Evolutionary conservation across 441 rosid species (phyloP), one percentile per base, ranked within the genome.

Genomic region (Pelargonium myrrhifolium): DNA sequence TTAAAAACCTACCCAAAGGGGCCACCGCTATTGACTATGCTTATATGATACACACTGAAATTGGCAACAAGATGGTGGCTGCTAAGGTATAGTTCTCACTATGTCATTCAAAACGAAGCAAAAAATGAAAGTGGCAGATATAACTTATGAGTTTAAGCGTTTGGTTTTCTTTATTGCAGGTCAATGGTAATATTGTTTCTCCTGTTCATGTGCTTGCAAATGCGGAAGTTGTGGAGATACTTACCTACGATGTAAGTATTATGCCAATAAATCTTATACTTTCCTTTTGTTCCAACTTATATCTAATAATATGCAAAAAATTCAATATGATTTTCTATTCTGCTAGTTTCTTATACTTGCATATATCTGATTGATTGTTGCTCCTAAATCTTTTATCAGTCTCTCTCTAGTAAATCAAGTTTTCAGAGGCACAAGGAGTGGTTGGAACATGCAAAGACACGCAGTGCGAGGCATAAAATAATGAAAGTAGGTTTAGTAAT

Each of bases 151-250:
- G 59, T 53, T 35, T 59, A 37, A 56, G 26, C 72, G 22, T 47
- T 35, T 14, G 64, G 15, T 47, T 74, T 71, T 75, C 65, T 73
- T 61, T 37, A 56, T 55, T 69, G 74, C 87, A 90, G 96, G 99
- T 93, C 78, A 93, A 93, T 71, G 97, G 96, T 64, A 94, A 91
- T 88, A 84, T 83, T 67, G 97, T 94, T 79, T 80, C 92, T 78
- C 94, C 97, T 11, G 81, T 78, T 9, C 97, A 80, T 58, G 86
- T 82, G 35, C 99, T 94, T 74, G 87, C 84, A 62, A 94, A 94
- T 82, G 99, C 97, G 40, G 99, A 91, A 83, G 99, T 94, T 37
- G 96, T 94, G 77, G 99, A 94, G 84, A 91, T 94, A 76, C 79
- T 94, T 79, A 91, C 96, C 68, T 88, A 94, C 68, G 75, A 85